Evolutionary conservation across 2,329 filamentous ascomycete genomes (phyloP).

Genomic region (Sclerotinia borealis): DNA sequence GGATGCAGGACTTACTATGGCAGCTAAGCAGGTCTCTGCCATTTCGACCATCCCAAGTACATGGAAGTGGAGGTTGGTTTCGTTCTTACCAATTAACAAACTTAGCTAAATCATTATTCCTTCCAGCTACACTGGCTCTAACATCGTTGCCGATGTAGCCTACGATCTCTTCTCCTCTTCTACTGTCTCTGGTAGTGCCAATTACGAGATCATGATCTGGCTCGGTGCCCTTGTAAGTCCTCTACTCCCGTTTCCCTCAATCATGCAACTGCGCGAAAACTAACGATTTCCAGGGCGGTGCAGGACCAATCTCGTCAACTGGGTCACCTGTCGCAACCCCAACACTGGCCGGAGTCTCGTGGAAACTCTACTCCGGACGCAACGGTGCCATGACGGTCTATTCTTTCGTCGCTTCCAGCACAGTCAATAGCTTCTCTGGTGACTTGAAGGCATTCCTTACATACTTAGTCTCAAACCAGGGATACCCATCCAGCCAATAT

Average conservation of each 20-base stretch:
- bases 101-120: not conserved
- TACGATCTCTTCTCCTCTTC: slow-evolving; percentile 55
- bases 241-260: not conserved
- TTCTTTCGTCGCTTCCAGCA: slow-evolving; percentile 47
- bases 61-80: slow-evolving; percentile 36
- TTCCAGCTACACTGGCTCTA: slow-evolving; percentile 41
- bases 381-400: slow-evolving; percentile 56
- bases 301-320: slow-evolving; percentile 49
- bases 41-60: slow-evolving; percentile 35
- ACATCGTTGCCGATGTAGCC: slow-evolving; percentile 51
- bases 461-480: slow-evolving; percentile 46
- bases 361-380: slow-evolving; percentile 54
- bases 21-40: slow-evolving; percentile 33
- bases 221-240: slow-evolving; percentile 39
- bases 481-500: slow-evolving; percentile 44
- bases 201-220: slow-evolving; percentile 65
- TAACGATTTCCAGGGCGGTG: slow-evolving; percentile 37
- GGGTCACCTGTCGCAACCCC: slow-evolving; percentile 48
- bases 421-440: slow-evolving; percentile 47
- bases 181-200: slow-evolving; percentile 40
- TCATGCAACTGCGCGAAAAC: not conserved
- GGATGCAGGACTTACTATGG: slow-evolving; percentile 37
- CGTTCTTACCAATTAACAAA: not conserved
- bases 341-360: slow-evolving; percentile 47
- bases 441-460: slow-evolving; percentile 53